Evolutionary conservation across 2,329 filamentous ascomycete species (phyloP), one percentile per base, ranked within the genome.

Genomic region (Nemania serpens): DNA sequence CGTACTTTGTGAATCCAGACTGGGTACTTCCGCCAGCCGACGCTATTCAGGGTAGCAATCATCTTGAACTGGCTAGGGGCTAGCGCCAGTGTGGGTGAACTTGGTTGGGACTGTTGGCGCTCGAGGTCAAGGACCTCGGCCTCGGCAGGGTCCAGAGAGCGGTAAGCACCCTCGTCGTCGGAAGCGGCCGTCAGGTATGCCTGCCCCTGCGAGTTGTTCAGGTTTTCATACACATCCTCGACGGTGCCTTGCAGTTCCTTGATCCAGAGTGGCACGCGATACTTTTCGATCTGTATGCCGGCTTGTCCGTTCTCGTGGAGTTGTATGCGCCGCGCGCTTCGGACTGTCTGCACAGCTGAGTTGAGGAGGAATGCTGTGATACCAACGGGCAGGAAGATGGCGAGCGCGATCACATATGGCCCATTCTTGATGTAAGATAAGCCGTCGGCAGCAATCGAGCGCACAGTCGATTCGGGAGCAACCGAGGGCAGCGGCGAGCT

Each of bases 31-130:
- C 81, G 79, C 83, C 85, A 89, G 4, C 82, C 81, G 2, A 88
- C 72, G n/a, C 75, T 73, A 69, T 98, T 87, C 50, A 98, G 79
- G 10, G 87, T 85, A 33, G 89, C 82, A 63, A 97, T 90, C 85
- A 97, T 97, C 50, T 84, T 82, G 73, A 97, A 96, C 76, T 98
- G 94, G 49, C 87, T 85, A 4, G 88, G 82, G 0, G 91, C 88
- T 55, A 98, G 78, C 0, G 93, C 93, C 55, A 98, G 81, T 0
- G 88, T 92, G 0, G 90, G 91, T 65, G 85, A 83, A 3, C 82
- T 45, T 68, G 75, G 50, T 68, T 74, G 62, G 57, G 74, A 74
- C 62, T 69, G 75, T 58, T 68, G 75, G 34, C 74, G 74, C 58
- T 84, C 75, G 17, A 79, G 66, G 12, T 73, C 74, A 25, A 78